Conservation (phyloP, 306 rosid genomes). For the Medicago ruthenica region DNA sequence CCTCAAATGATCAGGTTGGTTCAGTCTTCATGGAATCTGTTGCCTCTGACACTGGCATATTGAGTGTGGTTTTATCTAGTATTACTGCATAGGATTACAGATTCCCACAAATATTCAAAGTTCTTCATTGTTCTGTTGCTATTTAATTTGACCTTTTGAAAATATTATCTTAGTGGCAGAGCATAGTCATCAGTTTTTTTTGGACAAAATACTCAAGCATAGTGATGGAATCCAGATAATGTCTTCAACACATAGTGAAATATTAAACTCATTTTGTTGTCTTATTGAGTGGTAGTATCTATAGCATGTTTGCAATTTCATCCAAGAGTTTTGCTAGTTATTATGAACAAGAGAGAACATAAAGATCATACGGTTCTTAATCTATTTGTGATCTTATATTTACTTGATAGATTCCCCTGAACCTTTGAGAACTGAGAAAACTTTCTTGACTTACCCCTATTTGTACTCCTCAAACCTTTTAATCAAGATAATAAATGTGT, state of each 20-base stretch:
- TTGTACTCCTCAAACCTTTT: constrained; percentile 17
- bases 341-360: constrained; percentile 4
- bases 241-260: background rate
- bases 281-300: constrained; percentile 21
- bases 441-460: background rate
- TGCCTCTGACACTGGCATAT: constrained; percentile 21
- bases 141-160: constrained; percentile 13
- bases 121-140: background rate
- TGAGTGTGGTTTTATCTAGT: constrained; percentile 10
- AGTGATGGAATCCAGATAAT: constrained; percentile 16
- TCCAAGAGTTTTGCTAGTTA: constrained; percentile 7
- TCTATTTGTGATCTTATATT: constrained; percentile 7
- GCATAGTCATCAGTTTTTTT: constrained; percentile 10
- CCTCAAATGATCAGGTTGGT: constrained; percentile 84
- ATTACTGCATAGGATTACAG: background rate
- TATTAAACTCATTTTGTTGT: background rate
- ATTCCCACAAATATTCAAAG: background rate
- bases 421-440: constrained; percentile 15
- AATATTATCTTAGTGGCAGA: constrained; percentile 11
- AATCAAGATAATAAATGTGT: too few species aligned
- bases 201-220: background rate
- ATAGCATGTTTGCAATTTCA: background rate
- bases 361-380: constrained; percentile 19
- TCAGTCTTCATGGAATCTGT: constrained; percentile 20
- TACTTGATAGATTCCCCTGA: constrained; percentile 27